Conservation (phyloP, 495 filamentous ascomycete species). For the Xanthoparmelia taractica region DNA sequence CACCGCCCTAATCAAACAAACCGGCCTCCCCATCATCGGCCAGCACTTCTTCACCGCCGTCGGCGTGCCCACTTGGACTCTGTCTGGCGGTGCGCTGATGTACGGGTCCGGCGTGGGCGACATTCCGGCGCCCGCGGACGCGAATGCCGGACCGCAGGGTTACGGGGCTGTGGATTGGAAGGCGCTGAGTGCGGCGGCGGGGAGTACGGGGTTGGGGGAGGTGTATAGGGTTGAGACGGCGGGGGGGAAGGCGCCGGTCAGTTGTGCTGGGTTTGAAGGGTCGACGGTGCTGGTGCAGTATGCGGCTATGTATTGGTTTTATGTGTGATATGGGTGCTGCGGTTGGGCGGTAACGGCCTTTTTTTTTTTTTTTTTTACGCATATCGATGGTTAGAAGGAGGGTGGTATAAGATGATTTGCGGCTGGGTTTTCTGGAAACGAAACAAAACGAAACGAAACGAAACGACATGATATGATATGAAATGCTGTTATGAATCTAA, state of each 20-base stretch:
- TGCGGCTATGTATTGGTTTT: conserved; percentile 7
- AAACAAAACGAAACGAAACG: no score
- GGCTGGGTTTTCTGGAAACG: no score
- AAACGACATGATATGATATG: no score
- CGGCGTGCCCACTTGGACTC: background rate
- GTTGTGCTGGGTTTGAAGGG: background rate
- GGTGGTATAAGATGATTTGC: no score
- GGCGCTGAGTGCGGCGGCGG: conserved; percentile 67
- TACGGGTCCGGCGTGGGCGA: conserved; percentile 2
- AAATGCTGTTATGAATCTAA: no score
- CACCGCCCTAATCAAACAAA: background rate
- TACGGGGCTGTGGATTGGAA: conserved; percentile 59
- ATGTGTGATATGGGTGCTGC: no score
- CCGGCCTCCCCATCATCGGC: background rate
- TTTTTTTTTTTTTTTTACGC: no score
- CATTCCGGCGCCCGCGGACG: conserved; percentile 34
- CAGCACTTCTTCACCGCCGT: background rate
- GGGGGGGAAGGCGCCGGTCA: conserved; percentile 20
- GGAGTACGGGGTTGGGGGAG: conserved; percentile 61
- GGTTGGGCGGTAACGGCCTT: no score
- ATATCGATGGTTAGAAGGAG: no score
- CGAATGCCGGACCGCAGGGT: conserved; percentile 54
- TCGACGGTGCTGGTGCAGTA: background rate
- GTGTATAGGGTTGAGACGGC: conserved; percentile 44
- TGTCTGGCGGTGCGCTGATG: background rate